Base-by-base conservation (phyloP, 108 stramenopile species). In the Chaetoceros muelleri region DNA sequence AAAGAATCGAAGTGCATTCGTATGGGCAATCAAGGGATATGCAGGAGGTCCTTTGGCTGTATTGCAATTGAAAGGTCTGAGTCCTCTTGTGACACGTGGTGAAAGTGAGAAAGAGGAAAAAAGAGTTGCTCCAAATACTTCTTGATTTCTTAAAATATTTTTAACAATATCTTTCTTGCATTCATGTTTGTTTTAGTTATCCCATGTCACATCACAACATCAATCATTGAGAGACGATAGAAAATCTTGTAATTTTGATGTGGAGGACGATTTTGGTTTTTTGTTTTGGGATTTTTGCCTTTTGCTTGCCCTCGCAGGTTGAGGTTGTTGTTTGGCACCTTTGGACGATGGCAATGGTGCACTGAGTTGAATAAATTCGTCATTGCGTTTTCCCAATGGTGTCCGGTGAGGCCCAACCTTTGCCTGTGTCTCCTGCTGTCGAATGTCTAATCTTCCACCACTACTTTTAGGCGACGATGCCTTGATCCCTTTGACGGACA, bases 1-100 rank as follows among this genome's bases (percentile, higher is more conserved):
- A 3, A 62, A 69, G 34, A 80, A 75, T 56, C 67, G 82, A 28
- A 73, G 57, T 57, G 47, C 69, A 19, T 58, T 73, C 7, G 60
- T 82, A 2, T 90, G 88, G 88, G 70, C 46, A 21, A 30, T 82
- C 28, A 85, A 86, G 59, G 88, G 88, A 44, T 67, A 81, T 22
- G 59, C 79, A 13, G 88, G 80, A 29, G 88, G 88, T 10, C 88
- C 88, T 8, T 60, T 85, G 19, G 76, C 88, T 23, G 56, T 84
- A 21, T 20, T 28, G 21, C 72, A 80, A 51, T 46, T 86, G 28
- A 59, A 73, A 40, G 67, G 61, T 40, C 66, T 85, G 13, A 67
- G 69, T 30, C 51, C 61, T 10, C 63, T 85, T 18, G 50, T 71
- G 26, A 85, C 80, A 20, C 46, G 64, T 53, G 79, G 58, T 26